phyloP scores from a whole-genome alignment of 306 rosid genomes.

The Castanea sativa region DNA sequence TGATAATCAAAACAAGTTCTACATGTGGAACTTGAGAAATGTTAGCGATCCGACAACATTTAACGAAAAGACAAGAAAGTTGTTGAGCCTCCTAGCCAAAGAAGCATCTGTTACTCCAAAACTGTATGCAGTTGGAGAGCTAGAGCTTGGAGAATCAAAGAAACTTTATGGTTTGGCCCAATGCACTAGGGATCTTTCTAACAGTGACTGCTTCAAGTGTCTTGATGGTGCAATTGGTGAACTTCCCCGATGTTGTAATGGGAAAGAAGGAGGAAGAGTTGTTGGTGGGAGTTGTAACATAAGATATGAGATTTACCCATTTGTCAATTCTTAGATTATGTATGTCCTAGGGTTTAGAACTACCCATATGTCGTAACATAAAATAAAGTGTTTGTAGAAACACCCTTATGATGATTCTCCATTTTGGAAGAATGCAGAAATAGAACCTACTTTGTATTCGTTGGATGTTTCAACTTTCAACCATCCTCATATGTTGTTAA shows the following conservation, averaged over 20 bases:
- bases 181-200: neutral
- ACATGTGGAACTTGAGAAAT: neutral
- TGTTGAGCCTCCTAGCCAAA: neutral
- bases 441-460: no score
- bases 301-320: neutral
- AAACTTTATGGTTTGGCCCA: neutral
- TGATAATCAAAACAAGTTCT: neutral
- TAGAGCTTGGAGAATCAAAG: neutral
- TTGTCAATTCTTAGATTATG: no score
- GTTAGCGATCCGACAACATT: neutral
- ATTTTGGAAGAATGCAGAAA: no score
- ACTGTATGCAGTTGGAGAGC: neutral
- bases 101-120: neutral
- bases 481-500: no score
- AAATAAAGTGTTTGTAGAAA: no score
- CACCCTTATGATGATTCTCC: no score
- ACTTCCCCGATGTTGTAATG: neutral
- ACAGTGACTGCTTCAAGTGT: neutral
- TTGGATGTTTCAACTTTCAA: no score
- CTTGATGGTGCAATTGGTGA: neutral
- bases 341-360: no score
- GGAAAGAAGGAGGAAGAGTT: neutral
- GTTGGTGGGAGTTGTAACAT: conserved; percentile 7
- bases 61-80: neutral
- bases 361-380: no score